These are phyloP conservation scores for Pseudoturritis turrita DNA, from an alignment of 345 rosid species.

Conservation along the genomic window DNA sequence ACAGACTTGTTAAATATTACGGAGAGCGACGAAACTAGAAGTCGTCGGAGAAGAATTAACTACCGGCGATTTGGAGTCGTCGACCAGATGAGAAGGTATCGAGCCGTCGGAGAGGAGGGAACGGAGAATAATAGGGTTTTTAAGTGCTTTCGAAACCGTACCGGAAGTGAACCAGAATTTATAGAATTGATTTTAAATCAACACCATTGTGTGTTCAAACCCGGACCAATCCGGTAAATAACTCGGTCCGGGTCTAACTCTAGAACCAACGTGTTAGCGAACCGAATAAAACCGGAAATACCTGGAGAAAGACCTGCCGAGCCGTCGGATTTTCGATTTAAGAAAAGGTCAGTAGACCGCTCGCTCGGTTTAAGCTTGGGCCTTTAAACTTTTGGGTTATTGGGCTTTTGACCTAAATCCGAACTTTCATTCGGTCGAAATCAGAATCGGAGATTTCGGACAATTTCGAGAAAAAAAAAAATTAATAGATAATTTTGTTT, in stretches of 20 bases:
- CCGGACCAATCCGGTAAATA: background rate
- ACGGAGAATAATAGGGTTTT: background rate
- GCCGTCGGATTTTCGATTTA: no score
- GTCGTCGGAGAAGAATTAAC: background rate
- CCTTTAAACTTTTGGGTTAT: no score
- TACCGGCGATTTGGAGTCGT: conserved; percentile 9
- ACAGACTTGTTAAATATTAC: background rate
- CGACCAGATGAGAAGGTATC: background rate
- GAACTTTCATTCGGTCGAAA: no score
- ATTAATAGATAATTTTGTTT: no score
- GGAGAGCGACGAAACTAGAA: background rate
- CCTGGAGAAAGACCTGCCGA: no score
- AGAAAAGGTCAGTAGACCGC: no score
- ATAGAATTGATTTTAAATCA: background rate
- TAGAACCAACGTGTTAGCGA: background rate
- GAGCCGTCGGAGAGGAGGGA: conserved; percentile 10
- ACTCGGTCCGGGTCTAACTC: background rate
- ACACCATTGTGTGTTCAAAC: background rate
- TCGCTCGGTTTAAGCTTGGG: no score
- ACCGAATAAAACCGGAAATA: background rate
- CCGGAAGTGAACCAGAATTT: background rate
- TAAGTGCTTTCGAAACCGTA: background rate
- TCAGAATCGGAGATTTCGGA: no score
- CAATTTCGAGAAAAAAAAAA: no score
- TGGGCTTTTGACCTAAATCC: no score